These are phyloP conservation scores for Pelomyxa schiedti DNA, from an alignment of 78 protist species.

Conservation along the genomic window DNA sequence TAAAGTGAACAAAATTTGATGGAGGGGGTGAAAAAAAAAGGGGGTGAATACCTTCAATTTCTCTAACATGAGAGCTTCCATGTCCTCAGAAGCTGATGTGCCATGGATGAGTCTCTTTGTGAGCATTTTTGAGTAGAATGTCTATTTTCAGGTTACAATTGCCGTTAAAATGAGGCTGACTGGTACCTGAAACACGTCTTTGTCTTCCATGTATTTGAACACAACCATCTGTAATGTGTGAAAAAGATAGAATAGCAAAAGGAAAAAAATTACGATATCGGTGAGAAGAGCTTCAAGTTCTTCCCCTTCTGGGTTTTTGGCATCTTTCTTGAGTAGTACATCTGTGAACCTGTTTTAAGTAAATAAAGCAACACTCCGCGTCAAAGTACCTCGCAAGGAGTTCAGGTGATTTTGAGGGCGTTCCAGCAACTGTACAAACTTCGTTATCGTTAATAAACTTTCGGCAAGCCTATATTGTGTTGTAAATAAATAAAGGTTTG, in stretches of 20 bases:
- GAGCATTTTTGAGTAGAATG: constrained; percentile 64
- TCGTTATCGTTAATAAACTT: constrained; percentile 62
- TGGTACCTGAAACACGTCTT: constrained; percentile 80
- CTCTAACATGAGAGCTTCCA: constrained; percentile 63
- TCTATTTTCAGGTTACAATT: no score
- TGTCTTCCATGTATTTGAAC: constrained; percentile 73
- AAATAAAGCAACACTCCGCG: background rate
- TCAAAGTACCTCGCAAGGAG: constrained; percentile 23
- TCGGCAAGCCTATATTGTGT: constrained; percentile 45
- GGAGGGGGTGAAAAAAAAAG: no score
- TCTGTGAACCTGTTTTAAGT: constrained; percentile 22
- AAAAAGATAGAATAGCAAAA: background rate
- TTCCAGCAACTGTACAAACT: constrained; percentile 43
- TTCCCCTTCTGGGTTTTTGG: constrained; percentile 42
- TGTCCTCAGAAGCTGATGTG: constrained; percentile 51
- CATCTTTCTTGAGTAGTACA: constrained; percentile 47
- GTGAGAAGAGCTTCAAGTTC: constrained; percentile 36
- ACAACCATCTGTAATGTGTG: constrained; percentile 29
- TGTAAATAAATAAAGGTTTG: no score
- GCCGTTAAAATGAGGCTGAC: no score
- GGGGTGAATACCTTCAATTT: constrained; percentile 32
- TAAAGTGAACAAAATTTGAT: no score
- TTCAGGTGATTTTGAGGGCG: constrained; percentile 55
- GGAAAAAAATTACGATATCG: constrained; percentile 22
- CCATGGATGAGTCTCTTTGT: constrained; percentile 70